These are phyloP conservation scores for Chernovozyma aurita DNA, from an alignment of 1,139 yeast genomes.

Conservation along the genomic window DNA sequence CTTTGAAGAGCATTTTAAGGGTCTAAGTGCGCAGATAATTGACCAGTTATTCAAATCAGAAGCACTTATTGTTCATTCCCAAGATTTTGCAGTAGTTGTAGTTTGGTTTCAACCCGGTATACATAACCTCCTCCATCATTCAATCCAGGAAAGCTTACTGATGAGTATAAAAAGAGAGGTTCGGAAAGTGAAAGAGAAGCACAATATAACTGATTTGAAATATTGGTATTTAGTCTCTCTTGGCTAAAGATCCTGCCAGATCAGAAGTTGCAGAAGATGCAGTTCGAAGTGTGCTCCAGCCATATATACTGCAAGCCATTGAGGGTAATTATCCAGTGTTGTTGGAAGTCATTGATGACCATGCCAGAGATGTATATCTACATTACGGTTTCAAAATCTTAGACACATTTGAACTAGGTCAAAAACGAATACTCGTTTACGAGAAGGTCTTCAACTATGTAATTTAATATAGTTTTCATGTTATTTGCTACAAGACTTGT, in stretches of 20 bases:
- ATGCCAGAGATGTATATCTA: slow-evolving; percentile 8
- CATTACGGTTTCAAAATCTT: slow-evolving; percentile 9
- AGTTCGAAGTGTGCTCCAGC: slow-evolving; percentile 7
- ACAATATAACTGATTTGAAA: slow-evolving; percentile 1
- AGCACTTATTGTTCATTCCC: slow-evolving; percentile 7
- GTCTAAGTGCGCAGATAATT: slow-evolving; percentile 5
- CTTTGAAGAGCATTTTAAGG: slow-evolving; percentile 4
- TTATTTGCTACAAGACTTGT: too few species aligned
- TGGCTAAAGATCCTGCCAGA: slow-evolving; percentile 8
- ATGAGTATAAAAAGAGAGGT: slow-evolving; percentile 4
- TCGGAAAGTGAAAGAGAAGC: slow-evolving; percentile 3
- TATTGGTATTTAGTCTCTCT: slow-evolving; percentile 9
- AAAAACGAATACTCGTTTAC: too few species aligned
- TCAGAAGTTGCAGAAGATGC: slow-evolving; percentile 6
- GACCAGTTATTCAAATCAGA: slow-evolving; percentile 4
- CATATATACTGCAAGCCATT: slow-evolving; percentile 7
- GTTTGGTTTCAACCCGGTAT: slow-evolving; percentile 11
- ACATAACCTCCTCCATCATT: neutral
- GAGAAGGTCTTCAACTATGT: too few species aligned
- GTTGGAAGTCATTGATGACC: slow-evolving; percentile 9
- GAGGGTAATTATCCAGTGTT: slow-evolving; percentile 6
- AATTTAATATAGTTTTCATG: too few species aligned
- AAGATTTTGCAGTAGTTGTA: slow-evolving; percentile 10
- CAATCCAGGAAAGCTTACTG: neutral
- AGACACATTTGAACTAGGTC: slow-evolving; percentile 2